Percentiles rank a stretch among this genome's conserved stretches.
phyloP scores from a whole-genome alignment of 768 basidiomycete species.

The Kockovaella imperatae region DNA sequence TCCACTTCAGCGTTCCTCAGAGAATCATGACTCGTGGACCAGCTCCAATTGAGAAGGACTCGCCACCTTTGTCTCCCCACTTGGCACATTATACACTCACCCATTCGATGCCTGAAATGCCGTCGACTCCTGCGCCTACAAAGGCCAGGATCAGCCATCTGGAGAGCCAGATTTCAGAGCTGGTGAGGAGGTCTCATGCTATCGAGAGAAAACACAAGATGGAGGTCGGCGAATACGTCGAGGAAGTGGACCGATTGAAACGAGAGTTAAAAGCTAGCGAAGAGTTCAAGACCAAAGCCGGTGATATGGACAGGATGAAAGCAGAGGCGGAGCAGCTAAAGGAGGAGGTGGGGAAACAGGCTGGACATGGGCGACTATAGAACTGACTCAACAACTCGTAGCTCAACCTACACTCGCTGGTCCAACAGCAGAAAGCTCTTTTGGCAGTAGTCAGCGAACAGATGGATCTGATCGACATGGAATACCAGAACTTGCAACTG shows the following conservation, averaged over 20 bases:
- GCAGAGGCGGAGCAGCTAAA: constrained; percentile 26
- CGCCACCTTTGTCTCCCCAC: too few species aligned
- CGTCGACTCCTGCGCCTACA: constrained; percentile 25
- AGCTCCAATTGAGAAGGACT: background rate
- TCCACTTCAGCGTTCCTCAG: background rate
- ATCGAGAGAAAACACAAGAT: constrained; percentile 17
- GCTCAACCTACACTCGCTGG: constrained; percentile 26
- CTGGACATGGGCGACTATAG: background rate
- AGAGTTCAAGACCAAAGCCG: background rate
- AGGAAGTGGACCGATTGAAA: constrained; percentile 3
- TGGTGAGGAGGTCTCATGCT: constrained; percentile 24
- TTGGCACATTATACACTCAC: too few species aligned
- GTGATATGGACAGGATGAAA: constrained; percentile 22
- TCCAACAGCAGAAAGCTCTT: constrained; percentile 30
- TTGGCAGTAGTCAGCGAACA: constrained; percentile 32
- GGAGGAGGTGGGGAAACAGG: constrained; percentile 25
- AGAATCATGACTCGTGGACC: constrained; percentile 5
- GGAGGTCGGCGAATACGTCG: constrained; percentile 12
- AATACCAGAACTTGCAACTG: constrained; percentile 25
- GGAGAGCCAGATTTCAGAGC: constrained; percentile 24
- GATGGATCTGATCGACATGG: constrained; percentile 33
- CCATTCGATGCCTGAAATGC: too few species aligned
- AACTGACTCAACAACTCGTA: constrained; percentile 1
- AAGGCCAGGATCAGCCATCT: constrained; percentile 24
- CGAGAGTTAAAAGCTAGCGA: background rate